A percentile compares a stretch with the other conserved stretches of the same genome.
phyloP scores from a whole-genome alignment of 176 grass and related monocot species.

The Ensete glaucum region DNA sequence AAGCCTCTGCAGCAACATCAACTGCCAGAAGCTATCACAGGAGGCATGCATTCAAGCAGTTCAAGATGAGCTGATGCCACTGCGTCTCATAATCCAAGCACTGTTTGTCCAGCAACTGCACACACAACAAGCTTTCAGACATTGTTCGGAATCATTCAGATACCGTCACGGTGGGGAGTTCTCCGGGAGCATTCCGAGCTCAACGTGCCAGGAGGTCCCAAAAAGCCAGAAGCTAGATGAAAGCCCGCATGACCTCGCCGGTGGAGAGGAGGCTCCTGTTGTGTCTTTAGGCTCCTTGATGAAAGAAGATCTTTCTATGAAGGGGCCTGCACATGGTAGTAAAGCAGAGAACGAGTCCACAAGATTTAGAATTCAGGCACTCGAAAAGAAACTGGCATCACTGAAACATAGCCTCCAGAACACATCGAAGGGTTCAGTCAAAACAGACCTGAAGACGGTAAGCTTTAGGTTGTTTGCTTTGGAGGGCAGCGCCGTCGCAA shows the following conservation, averaged over 20 bases:
- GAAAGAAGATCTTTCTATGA: background rate
- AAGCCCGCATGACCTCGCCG: constrained; percentile 29
- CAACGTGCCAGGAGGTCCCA: constrained; percentile 30
- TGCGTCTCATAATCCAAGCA: constrained; percentile 86
- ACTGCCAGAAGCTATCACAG: constrained; percentile 76
- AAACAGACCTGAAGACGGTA: constrained; percentile 22
- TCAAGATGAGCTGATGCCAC: constrained; percentile 85
- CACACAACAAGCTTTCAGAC: constrained; percentile 62
- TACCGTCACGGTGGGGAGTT: constrained; percentile 41
- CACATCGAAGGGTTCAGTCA: constrained; percentile 24
- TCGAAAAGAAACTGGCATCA: constrained; percentile 72
- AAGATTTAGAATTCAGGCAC: constrained; percentile 75
- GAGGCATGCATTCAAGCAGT: constrained; percentile 72
- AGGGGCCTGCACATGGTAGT: background rate
- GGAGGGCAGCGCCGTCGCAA: constrained; percentile 16
- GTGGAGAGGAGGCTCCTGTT: constrained; percentile 16
- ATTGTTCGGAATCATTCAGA: constrained; percentile 81
- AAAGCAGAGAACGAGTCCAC: constrained; percentile 53
- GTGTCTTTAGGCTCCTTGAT: constrained; percentile 6
- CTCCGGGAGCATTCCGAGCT: constrained; percentile 44
- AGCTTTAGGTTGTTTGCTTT: constrained; percentile 33
- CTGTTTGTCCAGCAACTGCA: constrained; percentile 88
- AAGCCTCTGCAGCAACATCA: constrained; percentile 44
- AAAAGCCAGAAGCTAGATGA: constrained; percentile 36
- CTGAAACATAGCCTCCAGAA: constrained; percentile 62